Conservation (phyloP, 441 rosid species). For the Populus hybrid region DNA sequence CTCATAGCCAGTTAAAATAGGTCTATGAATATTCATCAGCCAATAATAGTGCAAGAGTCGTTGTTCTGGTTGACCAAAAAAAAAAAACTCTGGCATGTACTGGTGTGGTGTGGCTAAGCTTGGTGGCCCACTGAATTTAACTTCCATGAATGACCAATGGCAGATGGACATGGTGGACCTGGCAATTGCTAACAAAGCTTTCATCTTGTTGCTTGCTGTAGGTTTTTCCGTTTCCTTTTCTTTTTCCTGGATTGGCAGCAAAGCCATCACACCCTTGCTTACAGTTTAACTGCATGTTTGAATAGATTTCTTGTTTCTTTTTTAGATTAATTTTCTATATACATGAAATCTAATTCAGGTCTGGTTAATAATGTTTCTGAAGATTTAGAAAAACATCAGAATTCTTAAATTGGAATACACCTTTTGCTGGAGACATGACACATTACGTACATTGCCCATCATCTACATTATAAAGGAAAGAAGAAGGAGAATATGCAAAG, state of each 20-base stretch:
- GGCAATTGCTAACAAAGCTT: background rate
- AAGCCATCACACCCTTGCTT: no score
- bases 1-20: background rate
- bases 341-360: background rate
- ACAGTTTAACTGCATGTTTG: background rate
- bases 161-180: background rate
- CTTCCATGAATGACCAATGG: no score
- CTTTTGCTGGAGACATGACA: background rate
- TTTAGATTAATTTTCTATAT: no score
- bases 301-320: no score
- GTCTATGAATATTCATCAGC: background rate
- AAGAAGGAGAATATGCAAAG: no score
- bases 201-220: background rate
- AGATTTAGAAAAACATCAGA: background rate
- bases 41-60: background rate
- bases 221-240: no score
- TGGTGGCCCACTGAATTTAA: no score
- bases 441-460: background rate
- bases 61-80: background rate
- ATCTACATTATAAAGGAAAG: background rate
- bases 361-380: background rate
- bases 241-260: no score
- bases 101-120: no score
- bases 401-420: background rate
- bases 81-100: no score